phyloP scores from a whole-genome alignment of 768 basidiomycete species.

The Hygrophorus pudorinus region DNA sequence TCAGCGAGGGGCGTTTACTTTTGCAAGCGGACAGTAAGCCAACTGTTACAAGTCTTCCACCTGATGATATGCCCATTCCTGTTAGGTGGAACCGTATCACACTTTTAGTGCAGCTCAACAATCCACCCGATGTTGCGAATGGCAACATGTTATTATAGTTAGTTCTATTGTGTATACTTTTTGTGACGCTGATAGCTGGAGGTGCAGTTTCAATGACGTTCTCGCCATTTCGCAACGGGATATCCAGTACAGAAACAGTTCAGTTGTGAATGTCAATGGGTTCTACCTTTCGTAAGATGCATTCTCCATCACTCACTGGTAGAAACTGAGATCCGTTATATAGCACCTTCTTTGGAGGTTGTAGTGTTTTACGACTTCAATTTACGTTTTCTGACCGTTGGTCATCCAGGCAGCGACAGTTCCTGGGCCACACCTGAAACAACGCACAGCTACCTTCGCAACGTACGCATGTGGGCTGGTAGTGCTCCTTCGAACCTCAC shows the following conservation, averaged over 20 bases:
- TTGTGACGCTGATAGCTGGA: background rate
- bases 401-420: slow-evolving; percentile 41
- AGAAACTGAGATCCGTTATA: slow-evolving; percentile 1
- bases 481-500: slow-evolving; percentile 36
- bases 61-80: background rate
- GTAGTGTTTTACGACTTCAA: slow-evolving; percentile 2
- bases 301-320: slow-evolving; percentile 1
- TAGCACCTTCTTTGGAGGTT: slow-evolving; percentile 79
- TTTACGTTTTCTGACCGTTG: background rate
- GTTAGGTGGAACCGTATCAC: slow-evolving; percentile 60
- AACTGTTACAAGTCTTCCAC: slow-evolving; percentile 4
- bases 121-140: slow-evolving; percentile 57
- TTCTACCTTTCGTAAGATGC: slow-evolving; percentile 66
- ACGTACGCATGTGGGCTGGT: slow-evolving; percentile 57
- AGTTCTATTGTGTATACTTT: slow-evolving; percentile 17
- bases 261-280: slow-evolving; percentile 49
- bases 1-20: slow-evolving; percentile 54
- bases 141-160: slow-evolving; percentile 65
- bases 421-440: slow-evolving; percentile 64
- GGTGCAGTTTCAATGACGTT: slow-evolving; percentile 55
- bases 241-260: slow-evolving; percentile 52
- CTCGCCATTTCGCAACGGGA: slow-evolving; percentile 48
- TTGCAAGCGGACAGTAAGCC: slow-evolving; percentile 51
- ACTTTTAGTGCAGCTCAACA: slow-evolving; percentile 72
- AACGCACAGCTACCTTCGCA: slow-evolving; percentile 69